Conservation (phyloP, 2,329 filamentous ascomycete species). For the Lecanicillium sp. region DNA sequence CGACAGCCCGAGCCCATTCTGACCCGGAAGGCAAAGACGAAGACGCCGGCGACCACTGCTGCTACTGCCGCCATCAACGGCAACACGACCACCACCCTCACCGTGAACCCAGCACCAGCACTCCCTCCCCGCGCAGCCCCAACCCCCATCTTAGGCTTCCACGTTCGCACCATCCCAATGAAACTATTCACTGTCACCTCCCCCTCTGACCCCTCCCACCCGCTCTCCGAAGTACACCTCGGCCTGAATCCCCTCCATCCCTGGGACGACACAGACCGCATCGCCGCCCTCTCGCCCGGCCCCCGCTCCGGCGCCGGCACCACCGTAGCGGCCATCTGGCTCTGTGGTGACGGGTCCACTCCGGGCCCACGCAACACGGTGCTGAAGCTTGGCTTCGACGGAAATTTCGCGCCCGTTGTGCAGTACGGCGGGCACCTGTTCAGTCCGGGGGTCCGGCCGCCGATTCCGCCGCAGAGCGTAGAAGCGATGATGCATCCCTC, state of each 20-base stretch:
- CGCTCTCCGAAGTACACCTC: not conserved
- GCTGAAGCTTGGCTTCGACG: slow-evolving; percentile 14
- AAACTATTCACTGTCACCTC: not conserved
- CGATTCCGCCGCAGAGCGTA: not conserved
- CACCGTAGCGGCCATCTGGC: slow-evolving; percentile 5
- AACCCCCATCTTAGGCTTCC: slow-evolving; percentile 4
- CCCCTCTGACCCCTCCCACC: not conserved
- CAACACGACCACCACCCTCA: not conserved
- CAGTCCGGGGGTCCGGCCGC: not conserved
- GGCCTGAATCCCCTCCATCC: not conserved
- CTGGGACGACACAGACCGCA: slow-evolving; percentile 8
- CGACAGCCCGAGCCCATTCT: slow-evolving; percentile 6
- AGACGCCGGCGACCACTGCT: not conserved
- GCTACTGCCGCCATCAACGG: not conserved
- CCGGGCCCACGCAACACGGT: not conserved
- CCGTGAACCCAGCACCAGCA: not conserved
- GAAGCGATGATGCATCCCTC: slow-evolving; percentile 9
- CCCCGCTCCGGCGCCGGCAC: slow-evolving; percentile 4
- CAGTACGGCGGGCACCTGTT: slow-evolving; percentile 10
- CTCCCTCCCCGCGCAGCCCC: too few species aligned
- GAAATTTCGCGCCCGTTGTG: slow-evolving; percentile 9
- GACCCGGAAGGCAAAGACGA: not conserved
- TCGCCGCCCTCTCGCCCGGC: slow-evolving; percentile 8
- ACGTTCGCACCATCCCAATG: slow-evolving; percentile 5
- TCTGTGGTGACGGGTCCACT: too few species aligned